phyloP scores from a whole-genome alignment of 2,329 filamentous ascomycete species.

The Pseudocercospora cruenta region DNA sequence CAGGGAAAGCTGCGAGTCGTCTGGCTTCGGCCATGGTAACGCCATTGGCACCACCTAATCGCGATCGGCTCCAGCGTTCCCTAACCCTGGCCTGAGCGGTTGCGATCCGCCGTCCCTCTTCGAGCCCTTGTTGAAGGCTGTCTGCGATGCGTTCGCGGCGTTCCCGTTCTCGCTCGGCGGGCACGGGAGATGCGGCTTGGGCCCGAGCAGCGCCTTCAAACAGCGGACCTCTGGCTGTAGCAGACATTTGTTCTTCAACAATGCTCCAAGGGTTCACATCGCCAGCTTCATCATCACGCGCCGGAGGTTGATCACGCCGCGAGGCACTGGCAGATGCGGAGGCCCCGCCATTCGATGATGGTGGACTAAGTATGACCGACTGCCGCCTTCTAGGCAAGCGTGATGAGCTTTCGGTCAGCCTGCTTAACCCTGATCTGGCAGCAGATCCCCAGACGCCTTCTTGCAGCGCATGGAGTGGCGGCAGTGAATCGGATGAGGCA shows the following conservation, averaged over 20 bases:
- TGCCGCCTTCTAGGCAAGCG: constrained; percentile 44
- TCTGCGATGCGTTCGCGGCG: constrained; percentile 18
- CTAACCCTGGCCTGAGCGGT: constrained; percentile 21
- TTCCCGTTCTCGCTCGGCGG: constrained; percentile 18
- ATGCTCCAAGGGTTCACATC: constrained; percentile 52
- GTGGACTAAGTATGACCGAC: constrained; percentile 44
- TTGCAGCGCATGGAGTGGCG: constrained; percentile 20
- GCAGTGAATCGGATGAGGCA: constrained; percentile 17
- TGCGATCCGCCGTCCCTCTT: constrained; percentile 24
- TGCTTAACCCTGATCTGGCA: constrained; percentile 17
- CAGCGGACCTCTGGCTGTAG: constrained; percentile 39
- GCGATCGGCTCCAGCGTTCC: constrained; percentile 25
- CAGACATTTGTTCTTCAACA: constrained; percentile 50
- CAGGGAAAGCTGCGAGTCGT: constrained; percentile 26
- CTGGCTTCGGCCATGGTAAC: constrained; percentile 21
- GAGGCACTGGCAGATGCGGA: constrained; percentile 13
- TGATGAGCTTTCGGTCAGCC: constrained; percentile 25
- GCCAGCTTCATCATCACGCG: constrained; percentile 26
- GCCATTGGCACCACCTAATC: constrained; percentile 16
- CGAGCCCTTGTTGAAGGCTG: constrained; percentile 23
- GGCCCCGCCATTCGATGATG: constrained; percentile 18
- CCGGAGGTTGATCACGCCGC: not conserved
- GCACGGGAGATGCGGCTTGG: constrained; percentile 25
- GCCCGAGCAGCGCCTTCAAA: constrained; percentile 37
- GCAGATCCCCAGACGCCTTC: constrained; percentile 21